Evolutionary conservation across 345 rosid species (phyloP), one percentile per base, ranked within the genome.

Genomic region (Punica granatum): DNA sequence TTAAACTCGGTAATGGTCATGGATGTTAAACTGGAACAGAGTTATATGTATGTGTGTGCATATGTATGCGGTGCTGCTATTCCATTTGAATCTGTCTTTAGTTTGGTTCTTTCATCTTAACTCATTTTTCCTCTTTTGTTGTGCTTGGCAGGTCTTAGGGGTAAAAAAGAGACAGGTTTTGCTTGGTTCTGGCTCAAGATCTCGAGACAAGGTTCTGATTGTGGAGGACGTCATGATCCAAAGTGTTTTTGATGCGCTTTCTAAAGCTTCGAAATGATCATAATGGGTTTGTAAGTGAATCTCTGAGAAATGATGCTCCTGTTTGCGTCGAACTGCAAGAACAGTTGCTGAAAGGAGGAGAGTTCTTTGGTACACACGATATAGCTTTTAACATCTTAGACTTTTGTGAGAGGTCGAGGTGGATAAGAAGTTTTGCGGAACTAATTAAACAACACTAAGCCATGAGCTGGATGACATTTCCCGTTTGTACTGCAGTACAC

Each of bases 91-190:
- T 25, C 6, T 49, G 56, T 23, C 51, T 12, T 14, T 13, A 8
- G 46, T 16, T 42, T 42, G 10, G n/a, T 15, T 28, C 60, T 15
- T 21, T 56, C 66, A 25, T 54, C 49, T 32, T 64, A 37, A 23
- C 33, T 2, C 0, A 19, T 0, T 21, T 21, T 41, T 32, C 6
- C 34, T 13, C 28, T 54, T 60, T 66, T 32, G 60, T 69, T 16
- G 4, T 39, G 3, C 48, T 63, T 63, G 28, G 35, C 83, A 94
- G 95, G 95, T 89, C 48, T 73, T 93, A 48, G 89, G 97, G 23
- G 92, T 90, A 60, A 89, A 91, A 81, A 81, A 77, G 69, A 88
- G 99, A 79, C 96, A 89, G 68, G 84, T 93, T 32, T 91, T 90
- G 6, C 66, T 93, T 44, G 90, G 89, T 70, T 79, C 89, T 2